Base-by-base conservation (phyloP, 2,329 filamentous ascomycete species). In the Penicillium polonicum region DNA sequence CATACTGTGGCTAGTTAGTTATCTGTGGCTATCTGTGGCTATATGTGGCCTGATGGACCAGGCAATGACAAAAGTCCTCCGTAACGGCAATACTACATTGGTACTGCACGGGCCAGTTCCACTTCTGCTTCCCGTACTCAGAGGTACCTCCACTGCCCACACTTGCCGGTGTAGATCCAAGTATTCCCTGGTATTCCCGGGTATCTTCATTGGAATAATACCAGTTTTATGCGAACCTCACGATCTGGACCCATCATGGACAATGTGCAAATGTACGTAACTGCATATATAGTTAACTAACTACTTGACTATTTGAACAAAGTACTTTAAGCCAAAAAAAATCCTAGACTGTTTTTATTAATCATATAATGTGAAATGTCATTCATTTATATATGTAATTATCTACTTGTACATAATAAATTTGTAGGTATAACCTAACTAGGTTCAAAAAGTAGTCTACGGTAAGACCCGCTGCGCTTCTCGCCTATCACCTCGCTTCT, bases 401-500 rank as follows among this genome's bases (percentile, higher is more conserved):
- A 5, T 31, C 29, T 5, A 29, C 10, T 12, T 23, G 23, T 23
- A 23, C 23, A 23, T 23, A 23, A 5, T 23, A 23, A 5, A 23
- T 23, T 23, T 23, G 23, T 23, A 23, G 21, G 21, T 21, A 21
- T 21, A 21, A 21, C 21, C 21, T 21, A 21, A 21, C 21, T 23
- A 23, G 23, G 23, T 23, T 23, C 23, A 23, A 23, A 23, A 23
- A 23, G 23, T 23, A 33, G 23, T 49, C 33, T 41, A 46, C 25
- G 19, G 38, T n/a, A 42, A 44, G 25, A 35, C 45, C 45, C 45
- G 21, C 19, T 53, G 64, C 65, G 59, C 55, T 62, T 65, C 61
- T 70, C 50, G 68, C 57, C 67, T 71, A 65, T 58, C 52, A 58
- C 49, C 62, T 74, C 70, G 71, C 70, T 72, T 73, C 66, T 65